Evolutionary conservation across 768 basidiomycete genomes (phyloP).

Genomic region (Russula vinacea): DNA sequence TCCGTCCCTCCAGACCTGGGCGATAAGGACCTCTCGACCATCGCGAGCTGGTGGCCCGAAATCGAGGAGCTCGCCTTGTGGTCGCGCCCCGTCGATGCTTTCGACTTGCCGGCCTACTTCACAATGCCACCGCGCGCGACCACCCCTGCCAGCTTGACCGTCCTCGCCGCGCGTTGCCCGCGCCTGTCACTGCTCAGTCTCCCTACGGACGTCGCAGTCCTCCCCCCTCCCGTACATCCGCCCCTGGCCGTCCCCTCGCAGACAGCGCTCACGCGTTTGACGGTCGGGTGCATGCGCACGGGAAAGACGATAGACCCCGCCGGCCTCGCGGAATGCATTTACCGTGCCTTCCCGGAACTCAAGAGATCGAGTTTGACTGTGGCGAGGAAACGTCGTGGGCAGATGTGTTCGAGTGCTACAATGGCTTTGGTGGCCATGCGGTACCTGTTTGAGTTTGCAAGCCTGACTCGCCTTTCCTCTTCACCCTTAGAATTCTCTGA

Average conservation of each 20-base stretch:
- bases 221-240: constrained; percentile 14
- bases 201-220: constrained; percentile 29
- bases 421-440: constrained; percentile 12
- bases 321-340: constrained; percentile 26
- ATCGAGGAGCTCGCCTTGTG: constrained; percentile 34
- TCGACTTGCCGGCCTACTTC: constrained; percentile 29
- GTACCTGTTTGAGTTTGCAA: background rate
- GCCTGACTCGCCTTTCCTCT: background rate
- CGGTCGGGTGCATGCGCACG: constrained; percentile 31
- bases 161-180: constrained; percentile 33
- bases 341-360: constrained; percentile 26
- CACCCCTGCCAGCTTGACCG: constrained; percentile 30
- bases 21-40: constrained; percentile 32
- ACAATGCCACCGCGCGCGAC: constrained; percentile 29
- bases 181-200: constrained; percentile 29
- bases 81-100: constrained; percentile 28
- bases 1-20: constrained; percentile 33
- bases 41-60: constrained; percentile 36
- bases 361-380: constrained; percentile 27
- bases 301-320: constrained; percentile 23
- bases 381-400: constrained; percentile 26
- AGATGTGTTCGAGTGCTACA: constrained; percentile 26
- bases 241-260: constrained; percentile 19
- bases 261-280: constrained; percentile 24
- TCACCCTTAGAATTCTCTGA: background rate